phyloP scores from a whole-genome alignment of 176 grass and related monocot genomes.

The Lolium multiflorum region DNA sequence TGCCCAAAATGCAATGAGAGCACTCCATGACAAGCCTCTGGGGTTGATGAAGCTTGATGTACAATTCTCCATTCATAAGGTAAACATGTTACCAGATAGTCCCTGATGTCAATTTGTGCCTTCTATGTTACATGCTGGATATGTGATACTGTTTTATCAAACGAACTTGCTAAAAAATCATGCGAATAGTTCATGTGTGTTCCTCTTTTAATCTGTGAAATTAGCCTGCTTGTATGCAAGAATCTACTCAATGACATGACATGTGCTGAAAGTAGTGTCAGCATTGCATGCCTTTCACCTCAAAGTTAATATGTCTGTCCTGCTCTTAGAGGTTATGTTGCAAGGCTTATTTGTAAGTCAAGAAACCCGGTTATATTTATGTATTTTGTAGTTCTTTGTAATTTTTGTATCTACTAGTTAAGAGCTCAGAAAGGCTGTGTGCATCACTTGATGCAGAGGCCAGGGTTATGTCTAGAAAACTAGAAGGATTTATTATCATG shows the following conservation, averaged over 20 bases:
- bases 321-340: background rate
- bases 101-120: background rate
- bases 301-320: background rate
- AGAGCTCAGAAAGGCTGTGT: background rate
- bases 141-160: background rate
- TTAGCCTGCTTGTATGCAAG: slow-evolving; percentile 12
- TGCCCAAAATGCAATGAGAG: slow-evolving; percentile 57
- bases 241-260: background rate
- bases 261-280: slow-evolving; percentile 11
- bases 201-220: background rate
- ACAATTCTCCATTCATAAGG: slow-evolving; percentile 68
- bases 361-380: background rate
- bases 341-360: background rate
- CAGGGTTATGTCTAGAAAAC: too few species aligned
- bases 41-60: slow-evolving; percentile 61
- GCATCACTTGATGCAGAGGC: too few species aligned
- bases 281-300: background rate
- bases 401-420: background rate
- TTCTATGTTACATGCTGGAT: background rate
- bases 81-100: slow-evolving; percentile 30
- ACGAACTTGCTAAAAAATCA: background rate
- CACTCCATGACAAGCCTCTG: slow-evolving; percentile 60
- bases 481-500: too few species aligned
- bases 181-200: background rate
- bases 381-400: background rate